phyloP scores from a whole-genome alignment of 23 red algal species.

The Chondrus crispus region DNA sequence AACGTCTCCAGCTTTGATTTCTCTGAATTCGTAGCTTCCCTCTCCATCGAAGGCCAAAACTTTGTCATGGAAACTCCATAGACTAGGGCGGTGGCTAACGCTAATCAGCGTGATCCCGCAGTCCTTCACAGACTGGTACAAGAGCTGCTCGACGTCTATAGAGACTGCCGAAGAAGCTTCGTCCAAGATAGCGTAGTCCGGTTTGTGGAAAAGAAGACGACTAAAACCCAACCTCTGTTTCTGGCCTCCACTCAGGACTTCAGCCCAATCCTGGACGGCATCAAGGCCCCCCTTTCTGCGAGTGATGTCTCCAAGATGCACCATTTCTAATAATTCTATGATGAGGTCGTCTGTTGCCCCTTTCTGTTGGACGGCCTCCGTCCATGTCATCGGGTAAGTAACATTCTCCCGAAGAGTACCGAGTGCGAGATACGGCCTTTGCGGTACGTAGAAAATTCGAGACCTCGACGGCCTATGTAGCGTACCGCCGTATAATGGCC shows the following conservation, averaged over 20 bases:
- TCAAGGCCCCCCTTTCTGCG: conserved; percentile 78
- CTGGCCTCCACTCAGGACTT: conserved; percentile 92
- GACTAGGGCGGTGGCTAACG: conserved; percentile 96
- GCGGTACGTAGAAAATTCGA: conserved; percentile 91
- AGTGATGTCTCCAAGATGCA: conserved; percentile 76
- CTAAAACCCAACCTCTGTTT: conserved; percentile 93
- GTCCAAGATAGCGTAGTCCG: conserved; percentile 95
- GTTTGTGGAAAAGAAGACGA: conserved; percentile 82
- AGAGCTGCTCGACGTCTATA: conserved; percentile 85
- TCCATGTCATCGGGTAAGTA: conserved; percentile 91
- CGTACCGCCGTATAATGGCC: conserved; percentile 96
- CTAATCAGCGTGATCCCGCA: conserved; percentile 88
- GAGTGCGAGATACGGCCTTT: conserved; percentile 89
- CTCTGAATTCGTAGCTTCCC: conserved; percentile 76
- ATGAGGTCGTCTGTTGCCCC: conserved; percentile 72
- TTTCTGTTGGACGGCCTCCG: conserved; percentile 45
- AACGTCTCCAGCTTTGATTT: conserved; percentile 69
- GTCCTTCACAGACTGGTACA: conserved; percentile 85
- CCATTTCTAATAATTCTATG: conserved; percentile 67
- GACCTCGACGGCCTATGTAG: conserved; percentile 68
- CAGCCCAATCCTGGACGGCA: conserved; percentile 91
- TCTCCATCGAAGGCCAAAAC: conserved; percentile 88
- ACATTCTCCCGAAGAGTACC: conserved; percentile 91
- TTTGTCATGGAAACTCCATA: conserved; percentile 93
- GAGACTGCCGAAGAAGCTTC: conserved; percentile 90